Base-by-base conservation (phyloP, 2,329 filamentous ascomycete species). In the Didymella exigua region DNA sequence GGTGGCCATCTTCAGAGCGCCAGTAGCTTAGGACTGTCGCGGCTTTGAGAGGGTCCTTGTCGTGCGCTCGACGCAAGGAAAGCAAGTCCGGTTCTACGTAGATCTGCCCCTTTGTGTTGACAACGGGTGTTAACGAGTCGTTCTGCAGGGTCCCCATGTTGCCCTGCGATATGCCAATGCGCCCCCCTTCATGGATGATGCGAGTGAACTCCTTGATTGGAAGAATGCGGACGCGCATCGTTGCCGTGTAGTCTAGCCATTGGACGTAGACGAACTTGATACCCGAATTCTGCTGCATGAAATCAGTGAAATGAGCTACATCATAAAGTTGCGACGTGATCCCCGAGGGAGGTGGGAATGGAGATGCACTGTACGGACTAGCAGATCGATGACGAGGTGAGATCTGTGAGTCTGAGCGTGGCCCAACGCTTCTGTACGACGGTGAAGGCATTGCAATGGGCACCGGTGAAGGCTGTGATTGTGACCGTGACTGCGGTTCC, bases 211-310 rank as follows among this genome's bases (percentile, higher is more conserved):
- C 71, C 29, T 68, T 67, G 37, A 89, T 81, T 0, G 90, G 89
- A 2, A 95, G 75, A 58, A 91, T 83, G 3, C 89, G 84, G 60
- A 85, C 81, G 14, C 89, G 83, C 0, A 86, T 72, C 2, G 83
- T 88, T 2, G 85, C 85, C n/a, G 89, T 91, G 72, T 89, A 88
- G 73, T 96, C 91, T 21, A 89, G 78, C 86, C 89, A 96, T 72
- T 89, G 88, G 11, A 93, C 77, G 58, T 90, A 86, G 16, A 96
- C 74, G 66, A 87, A 93, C 56, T 87, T 85, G 4, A 86, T 76
- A 0, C 76, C 71, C 0, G 80, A 74, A 49, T 86, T 79, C 16
- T 75, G 70, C 16, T 75, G 70, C 9, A 86, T 70, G 64, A 88
- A 86, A 0, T 67, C 64, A 13, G 81, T 76, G 48, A 78, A 76